Evolutionary conservation across 352 stramenopile genomes (phyloP), one percentile per base, ranked within the genome.

Genomic region (Blastocystis sp.): DNA sequence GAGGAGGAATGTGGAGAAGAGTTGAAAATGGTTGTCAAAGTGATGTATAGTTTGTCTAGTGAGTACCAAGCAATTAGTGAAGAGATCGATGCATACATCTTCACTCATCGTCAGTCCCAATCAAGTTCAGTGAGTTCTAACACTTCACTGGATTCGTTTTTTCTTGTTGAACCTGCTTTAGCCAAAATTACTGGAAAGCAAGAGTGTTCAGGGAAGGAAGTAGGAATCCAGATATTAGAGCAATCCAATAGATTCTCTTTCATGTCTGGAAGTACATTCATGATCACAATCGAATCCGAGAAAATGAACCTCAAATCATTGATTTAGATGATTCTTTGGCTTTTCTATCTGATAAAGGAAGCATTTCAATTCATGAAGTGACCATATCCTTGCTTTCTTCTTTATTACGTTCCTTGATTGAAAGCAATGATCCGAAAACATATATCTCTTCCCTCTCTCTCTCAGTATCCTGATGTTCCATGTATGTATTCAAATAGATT

Each of bases 201-300:
- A 7, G 69, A 80, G 43, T 80, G 69, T 39, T 80, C 69, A 42
- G 69, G 69, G 21, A 80, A 42, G 61, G 69, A 80, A 39, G 69
- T 61, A 27, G 27, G 29, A 24, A 32, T 19, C 27, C 16, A 19
- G 9, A 27, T 80, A 2, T 57, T 43, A n/a, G 19, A 21, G 24
- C 59, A 0, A 80, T 29, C 59, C 2, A 9, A 19, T 37, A 80
- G 69, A 80, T 80, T 59, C 16, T 80, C 16, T 42, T 42, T 21
- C 19, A n/a, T 80, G 42, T 59, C 2, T 80, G 69, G 69, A 80
- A 80, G 43, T 80, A 80, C 46, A 80, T 80, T 80, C 51, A 63
- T 32, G 69, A 80, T 39, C 42, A 80, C 51, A 43, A 61, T 7
- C 27, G 58, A 21, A 63, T 80, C 21, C 35, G 61, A 49, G 29